Conservation (phyloP, 2,329 filamentous ascomycete genomes). For the Cercospora sp. region DNA sequence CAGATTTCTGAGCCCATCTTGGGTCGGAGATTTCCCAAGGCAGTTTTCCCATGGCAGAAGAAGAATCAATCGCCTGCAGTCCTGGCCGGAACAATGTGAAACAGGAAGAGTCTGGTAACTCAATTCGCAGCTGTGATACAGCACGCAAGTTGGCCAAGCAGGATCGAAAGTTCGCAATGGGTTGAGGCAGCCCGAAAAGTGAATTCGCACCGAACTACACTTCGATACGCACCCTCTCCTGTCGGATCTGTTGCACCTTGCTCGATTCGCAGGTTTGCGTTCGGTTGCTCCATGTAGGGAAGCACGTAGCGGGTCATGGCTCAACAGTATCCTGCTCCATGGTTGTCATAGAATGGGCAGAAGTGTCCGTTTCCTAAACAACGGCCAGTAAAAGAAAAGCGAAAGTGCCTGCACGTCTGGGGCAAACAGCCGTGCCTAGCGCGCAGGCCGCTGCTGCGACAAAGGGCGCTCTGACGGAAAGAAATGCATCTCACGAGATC, state of each 20-base stretch:
- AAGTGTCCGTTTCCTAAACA: not conserved
- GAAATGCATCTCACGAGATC: not conserved
- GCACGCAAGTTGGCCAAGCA: not conserved
- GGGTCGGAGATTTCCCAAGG: not conserved
- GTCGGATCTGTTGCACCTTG: not conserved
- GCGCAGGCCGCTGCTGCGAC: not conserved
- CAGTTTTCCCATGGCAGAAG: not conserved
- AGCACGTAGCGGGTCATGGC: not conserved
- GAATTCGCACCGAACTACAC: not conserved
- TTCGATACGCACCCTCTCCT: not conserved
- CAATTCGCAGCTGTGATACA: not conserved
- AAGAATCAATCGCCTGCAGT: not conserved
- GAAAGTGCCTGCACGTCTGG: not conserved
- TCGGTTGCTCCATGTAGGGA: not conserved
- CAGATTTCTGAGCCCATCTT: not conserved
- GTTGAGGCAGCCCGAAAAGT: not conserved
- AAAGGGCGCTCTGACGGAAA: not conserved
- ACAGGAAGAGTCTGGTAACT: not conserved
- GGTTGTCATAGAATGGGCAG: not conserved
- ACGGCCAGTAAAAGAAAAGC: not conserved
- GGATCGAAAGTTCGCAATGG: not conserved
- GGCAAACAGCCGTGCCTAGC: not conserved
- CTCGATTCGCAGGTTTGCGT: not conserved
- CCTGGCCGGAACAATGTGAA: no score
- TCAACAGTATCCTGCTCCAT: not conserved